Conservation (phyloP, 495 filamentous ascomycete genomes). For the Tuber aestivum region DNA sequence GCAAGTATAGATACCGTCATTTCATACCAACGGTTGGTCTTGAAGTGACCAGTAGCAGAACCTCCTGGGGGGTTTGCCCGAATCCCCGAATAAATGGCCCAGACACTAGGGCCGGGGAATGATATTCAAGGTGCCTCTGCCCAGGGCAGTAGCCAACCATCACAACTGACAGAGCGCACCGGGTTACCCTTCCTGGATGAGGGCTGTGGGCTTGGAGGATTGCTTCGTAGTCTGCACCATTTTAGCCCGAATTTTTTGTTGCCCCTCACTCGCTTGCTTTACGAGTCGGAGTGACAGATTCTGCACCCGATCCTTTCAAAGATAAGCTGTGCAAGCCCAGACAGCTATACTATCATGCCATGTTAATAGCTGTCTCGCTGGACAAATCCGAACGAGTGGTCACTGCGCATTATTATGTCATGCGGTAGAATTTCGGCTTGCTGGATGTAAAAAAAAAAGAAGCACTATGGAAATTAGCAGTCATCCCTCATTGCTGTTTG, state of each 20-base stretch:
- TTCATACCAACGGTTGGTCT: neutral
- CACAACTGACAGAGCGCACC: neutral
- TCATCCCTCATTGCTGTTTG: neutral
- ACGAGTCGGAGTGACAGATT: neutral
- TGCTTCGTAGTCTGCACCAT: neutral
- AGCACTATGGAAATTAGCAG: neutral
- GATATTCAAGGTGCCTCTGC: neutral
- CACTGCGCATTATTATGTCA: neutral
- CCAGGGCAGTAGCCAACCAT: neutral
- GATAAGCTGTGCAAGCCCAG: neutral
- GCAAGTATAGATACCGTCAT: neutral
- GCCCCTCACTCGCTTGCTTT: conserved; percentile 1
- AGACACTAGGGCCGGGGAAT: neutral
- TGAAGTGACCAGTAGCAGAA: neutral
- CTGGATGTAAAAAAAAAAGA: conserved; percentile 1
- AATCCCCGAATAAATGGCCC: neutral
- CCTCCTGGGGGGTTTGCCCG: neutral
- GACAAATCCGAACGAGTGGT: neutral
- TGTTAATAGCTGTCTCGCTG: neutral
- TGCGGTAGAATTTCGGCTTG: neutral
- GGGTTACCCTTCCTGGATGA: conserved; percentile 5
- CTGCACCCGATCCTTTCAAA: neutral
- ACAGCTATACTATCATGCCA: neutral
- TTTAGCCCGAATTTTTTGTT: neutral
- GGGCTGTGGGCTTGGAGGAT: neutral